These are phyloP conservation scores for Choanephora cucurbitarum DNA, from an alignment of 371 early-diverging fungal genomes.

Conservation along the genomic window DNA sequence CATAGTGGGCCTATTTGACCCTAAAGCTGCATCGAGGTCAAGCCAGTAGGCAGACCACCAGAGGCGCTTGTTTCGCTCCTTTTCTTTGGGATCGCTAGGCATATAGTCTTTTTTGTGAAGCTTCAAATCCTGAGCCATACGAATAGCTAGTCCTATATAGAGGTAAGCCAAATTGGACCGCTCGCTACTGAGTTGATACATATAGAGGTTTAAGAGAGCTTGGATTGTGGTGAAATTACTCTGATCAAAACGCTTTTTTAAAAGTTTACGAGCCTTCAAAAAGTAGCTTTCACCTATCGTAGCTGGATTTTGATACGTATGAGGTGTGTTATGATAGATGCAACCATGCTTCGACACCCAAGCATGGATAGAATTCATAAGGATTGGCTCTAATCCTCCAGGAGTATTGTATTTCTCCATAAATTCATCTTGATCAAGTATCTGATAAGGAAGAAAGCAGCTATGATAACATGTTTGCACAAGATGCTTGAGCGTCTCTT, in stretches of 20 bases:
- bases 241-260: slow-evolving; percentile 61
- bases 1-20: slow-evolving; percentile 52
- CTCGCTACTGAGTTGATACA: slow-evolving; percentile 61
- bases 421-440: slow-evolving; percentile 57
- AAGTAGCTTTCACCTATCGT: slow-evolving; percentile 60
- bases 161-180: slow-evolving; percentile 56
- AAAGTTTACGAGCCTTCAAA: slow-evolving; percentile 56
- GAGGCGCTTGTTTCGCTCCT: slow-evolving; percentile 56
- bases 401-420: slow-evolving; percentile 43
- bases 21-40: slow-evolving; percentile 51
- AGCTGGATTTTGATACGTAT: slow-evolving; percentile 20
- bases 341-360: slow-evolving; percentile 62
- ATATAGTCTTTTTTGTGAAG: slow-evolving; percentile 52
- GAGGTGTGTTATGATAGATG: slow-evolving; percentile 43
- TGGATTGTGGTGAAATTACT: slow-evolving; percentile 59
- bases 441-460: slow-evolving; percentile 60
- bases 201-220: slow-evolving; percentile 59
- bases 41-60: slow-evolving; percentile 69
- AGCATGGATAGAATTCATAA: slow-evolving; percentile 60
- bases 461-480: slow-evolving; percentile 57
- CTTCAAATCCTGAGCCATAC: slow-evolving; percentile 65
- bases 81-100: slow-evolving; percentile 45
- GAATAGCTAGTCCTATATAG: slow-evolving; percentile 61
- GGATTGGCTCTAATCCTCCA: slow-evolving; percentile 47
- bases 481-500: slow-evolving; percentile 39